Base-by-base conservation (phyloP, 2,329 filamentous ascomycete genomes). In the Colletotrichum horii region DNA sequence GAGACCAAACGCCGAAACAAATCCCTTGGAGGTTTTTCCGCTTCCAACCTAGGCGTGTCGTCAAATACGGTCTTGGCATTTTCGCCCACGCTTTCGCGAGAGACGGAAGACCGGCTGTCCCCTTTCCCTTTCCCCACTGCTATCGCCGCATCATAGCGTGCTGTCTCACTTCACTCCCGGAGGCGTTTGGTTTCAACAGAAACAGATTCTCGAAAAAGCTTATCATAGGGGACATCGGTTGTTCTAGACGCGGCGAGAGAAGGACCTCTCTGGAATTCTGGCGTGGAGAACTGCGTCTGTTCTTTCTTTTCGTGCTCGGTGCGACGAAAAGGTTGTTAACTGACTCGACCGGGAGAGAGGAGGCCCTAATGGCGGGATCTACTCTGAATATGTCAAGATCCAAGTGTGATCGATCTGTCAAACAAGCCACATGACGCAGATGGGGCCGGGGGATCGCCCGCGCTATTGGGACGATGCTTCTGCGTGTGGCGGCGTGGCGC, bases 371-470 rank as follows among this genome's bases (percentile, higher is more conserved):
- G 12, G 43, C 43, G 43, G 43, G 43, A 52, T 52, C n/a, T 22
- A 52, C 26, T 28, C 55, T 19, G 14, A 28, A 28, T 6, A 28
- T 58, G 55, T 58, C 24, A 58, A 28, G 55, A 28, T 62, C 32
- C 12, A 26, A 32, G n/a, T 60, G 28, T 24, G 30, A 36, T 62
- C 30, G 30, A 16, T 22, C 58, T 62, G 58, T 62, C 58, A 62
- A 24, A 36, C 12, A 32, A 62, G 58, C 58, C 58, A 62, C 58
- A 62, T 62, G 58, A 62, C 58, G 58, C 58, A 62, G 32, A 22
- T 22, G n/a, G 58, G 5, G 9, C 12, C 8, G 16, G 28, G 8
- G 58, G 30, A 34, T 62, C 58, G 58, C n/a, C 58, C 15, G 28
- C 30, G 28, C 14, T 15, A 62, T 36, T 28, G n/a, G 14, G 28